Conservation (phyloP, 2,329 filamentous ascomycete genomes). For the Penicillium sp. region DNA sequence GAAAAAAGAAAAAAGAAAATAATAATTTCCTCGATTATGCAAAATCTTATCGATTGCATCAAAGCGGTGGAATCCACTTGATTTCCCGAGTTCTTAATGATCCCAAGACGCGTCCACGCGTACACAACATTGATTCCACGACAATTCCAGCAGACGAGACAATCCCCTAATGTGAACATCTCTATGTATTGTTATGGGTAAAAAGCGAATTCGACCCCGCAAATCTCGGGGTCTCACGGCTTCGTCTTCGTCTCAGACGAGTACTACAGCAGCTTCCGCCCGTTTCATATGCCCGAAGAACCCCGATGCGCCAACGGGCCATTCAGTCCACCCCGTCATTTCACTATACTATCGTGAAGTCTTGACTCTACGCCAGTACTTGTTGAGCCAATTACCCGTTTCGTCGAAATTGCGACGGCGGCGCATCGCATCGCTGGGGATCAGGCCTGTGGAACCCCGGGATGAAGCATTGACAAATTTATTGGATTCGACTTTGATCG, state of each 20-base stretch:
- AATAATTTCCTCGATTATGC: too few species aligned
- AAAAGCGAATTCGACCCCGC: slow-evolving; percentile 41
- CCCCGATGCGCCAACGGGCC: slow-evolving; percentile 9
- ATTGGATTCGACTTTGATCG: slow-evolving; percentile 66
- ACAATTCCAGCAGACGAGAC: too few species aligned
- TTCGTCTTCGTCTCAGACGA: slow-evolving; percentile 23
- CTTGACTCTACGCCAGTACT: slow-evolving; percentile 62
- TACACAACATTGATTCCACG: too few species aligned
- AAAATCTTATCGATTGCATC: too few species aligned
- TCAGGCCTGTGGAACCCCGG: not conserved
- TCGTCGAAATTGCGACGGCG: slow-evolving; percentile 54
- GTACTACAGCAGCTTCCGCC: slow-evolving; percentile 20
- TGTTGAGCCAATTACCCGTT: slow-evolving; percentile 60
- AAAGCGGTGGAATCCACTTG: too few species aligned
- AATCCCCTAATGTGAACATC: too few species aligned
- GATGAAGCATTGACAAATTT: slow-evolving; percentile 45
- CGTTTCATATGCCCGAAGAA: slow-evolving; percentile 15
- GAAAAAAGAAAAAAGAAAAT: too few species aligned
- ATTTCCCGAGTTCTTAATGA: too few species aligned
- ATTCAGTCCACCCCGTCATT: slow-evolving; percentile 56
- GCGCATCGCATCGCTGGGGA: slow-evolving; percentile 35
- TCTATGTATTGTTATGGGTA: slow-evolving; percentile 33
- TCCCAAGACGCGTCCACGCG: too few species aligned
- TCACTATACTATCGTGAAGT: slow-evolving; percentile 62
- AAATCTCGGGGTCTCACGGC: slow-evolving; percentile 17